Percentiles rank a stretch among this genome's conserved stretches.
Conservation (phyloP, 768 basidiomycete genomes). For the Zangia roseola region DNA sequence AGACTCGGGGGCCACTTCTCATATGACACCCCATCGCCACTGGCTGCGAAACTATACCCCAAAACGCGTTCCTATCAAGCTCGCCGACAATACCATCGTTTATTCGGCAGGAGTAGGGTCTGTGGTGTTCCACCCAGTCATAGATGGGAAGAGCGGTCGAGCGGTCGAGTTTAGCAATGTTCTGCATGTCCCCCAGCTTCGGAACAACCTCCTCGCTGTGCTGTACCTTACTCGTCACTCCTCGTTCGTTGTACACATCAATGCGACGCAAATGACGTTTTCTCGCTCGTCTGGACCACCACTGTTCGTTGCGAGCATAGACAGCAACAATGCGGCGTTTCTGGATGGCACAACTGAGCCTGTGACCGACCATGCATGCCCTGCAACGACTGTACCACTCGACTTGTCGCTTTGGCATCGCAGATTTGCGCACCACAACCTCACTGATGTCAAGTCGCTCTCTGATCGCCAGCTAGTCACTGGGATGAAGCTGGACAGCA, state of each 20-base stretch:
- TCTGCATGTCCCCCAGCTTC: constrained; percentile 16
- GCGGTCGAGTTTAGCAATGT: constrained; percentile 16
- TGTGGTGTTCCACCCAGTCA: constrained; percentile 3
- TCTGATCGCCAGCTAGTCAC: constrained; percentile 14
- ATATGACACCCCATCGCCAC: too few species aligned
- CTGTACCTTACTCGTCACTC: constrained; percentile 9
- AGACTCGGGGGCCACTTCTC: too few species aligned
- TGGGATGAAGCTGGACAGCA: too few species aligned
- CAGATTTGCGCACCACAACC: constrained; percentile 29
- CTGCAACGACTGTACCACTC: constrained; percentile 6
- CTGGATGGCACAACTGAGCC: constrained; percentile 15
- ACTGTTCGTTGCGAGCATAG: constrained; percentile 1
- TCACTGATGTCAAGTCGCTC: constrained; percentile 19
- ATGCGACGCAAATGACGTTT: neutral
- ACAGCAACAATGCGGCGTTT: constrained; percentile 16
- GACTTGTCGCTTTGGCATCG: constrained; percentile 22
- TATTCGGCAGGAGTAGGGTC: constrained; percentile 1
- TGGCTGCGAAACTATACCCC: too few species aligned
- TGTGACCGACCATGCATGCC: neutral
- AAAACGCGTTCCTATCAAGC: too few species aligned
- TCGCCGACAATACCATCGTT: neutral
- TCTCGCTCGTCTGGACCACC: neutral
- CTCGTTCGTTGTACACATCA: constrained; percentile 8
- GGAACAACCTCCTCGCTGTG: too few species aligned
- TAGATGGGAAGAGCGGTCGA: neutral